phyloP scores from a whole-genome alignment of 306 rosid species.

The Begonia fuchsioides region DNA sequence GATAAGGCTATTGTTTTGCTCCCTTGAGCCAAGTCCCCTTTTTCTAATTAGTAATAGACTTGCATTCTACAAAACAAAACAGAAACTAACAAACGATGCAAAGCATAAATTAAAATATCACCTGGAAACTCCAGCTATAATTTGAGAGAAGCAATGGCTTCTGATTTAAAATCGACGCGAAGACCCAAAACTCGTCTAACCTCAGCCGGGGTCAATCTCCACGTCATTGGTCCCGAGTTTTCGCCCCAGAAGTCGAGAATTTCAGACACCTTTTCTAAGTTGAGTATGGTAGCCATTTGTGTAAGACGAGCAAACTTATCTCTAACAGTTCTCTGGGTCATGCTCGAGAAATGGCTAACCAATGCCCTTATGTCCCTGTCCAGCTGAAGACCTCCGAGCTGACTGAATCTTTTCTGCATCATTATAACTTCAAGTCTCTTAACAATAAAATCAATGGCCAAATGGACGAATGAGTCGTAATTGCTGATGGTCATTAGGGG shows the following conservation, averaged over 20 bases:
- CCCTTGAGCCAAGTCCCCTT: too few relatives aligned
- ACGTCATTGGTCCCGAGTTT: slow-evolving; percentile 96
- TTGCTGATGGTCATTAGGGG: slow-evolving; percentile 82
- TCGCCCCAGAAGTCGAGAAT: slow-evolving; percentile 98
- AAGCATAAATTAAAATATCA: too few relatives aligned
- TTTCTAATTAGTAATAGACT: too few relatives aligned
- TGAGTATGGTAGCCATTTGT: slow-evolving; percentile 88
- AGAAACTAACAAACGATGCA: too few relatives aligned
- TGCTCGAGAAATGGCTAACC: slow-evolving; percentile 83
- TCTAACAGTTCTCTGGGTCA: slow-evolving; percentile 89
- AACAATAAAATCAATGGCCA: slow-evolving; percentile 70
- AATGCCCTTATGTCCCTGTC: slow-evolving; percentile 89
- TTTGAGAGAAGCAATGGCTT: slow-evolving; percentile 30
- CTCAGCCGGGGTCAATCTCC: slow-evolving; percentile 57
- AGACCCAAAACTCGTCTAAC: too few relatives aligned
- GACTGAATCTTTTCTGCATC: slow-evolving; percentile 95
- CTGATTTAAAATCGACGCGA: too few relatives aligned
- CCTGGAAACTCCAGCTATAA: slow-evolving; percentile 18
- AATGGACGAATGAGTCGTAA: slow-evolving; percentile 67
- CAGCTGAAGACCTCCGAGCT: slow-evolving; percentile 96
- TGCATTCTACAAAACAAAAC: too few relatives aligned
- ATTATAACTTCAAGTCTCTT: slow-evolving; percentile 92
- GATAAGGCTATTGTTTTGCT: too few relatives aligned
- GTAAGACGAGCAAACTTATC: slow-evolving; percentile 93
- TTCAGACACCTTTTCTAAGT: slow-evolving; percentile 91